Conservation (phyloP, 352 stramenopile genomes). For the Halophytophthora batemanensis region DNA sequence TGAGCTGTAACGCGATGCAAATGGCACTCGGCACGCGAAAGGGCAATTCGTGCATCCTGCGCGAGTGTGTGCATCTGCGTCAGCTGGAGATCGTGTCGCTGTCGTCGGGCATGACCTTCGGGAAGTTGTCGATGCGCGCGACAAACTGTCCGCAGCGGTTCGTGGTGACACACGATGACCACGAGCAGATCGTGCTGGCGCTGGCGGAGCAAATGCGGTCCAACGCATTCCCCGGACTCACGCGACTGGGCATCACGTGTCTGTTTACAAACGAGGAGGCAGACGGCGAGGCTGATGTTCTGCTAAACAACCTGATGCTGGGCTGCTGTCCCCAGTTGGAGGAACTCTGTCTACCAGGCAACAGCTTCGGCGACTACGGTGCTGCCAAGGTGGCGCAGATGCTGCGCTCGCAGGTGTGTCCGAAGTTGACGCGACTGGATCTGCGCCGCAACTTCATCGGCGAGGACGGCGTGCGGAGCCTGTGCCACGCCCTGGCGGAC, state of each 20-base stretch:
- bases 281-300: slow-evolving; percentile 76
- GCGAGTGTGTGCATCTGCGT: slow-evolving; percentile 60
- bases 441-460: slow-evolving; percentile 85
- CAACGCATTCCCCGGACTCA: slow-evolving; percentile 54
- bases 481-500: slow-evolving; percentile 72
- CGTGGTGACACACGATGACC: slow-evolving; percentile 84
- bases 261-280: slow-evolving; percentile 87
- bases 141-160: slow-evolving; percentile 84
- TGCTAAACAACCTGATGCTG: slow-evolving; percentile 78
- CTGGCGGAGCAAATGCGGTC: slow-evolving; percentile 64
- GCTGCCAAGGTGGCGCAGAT: slow-evolving; percentile 80
- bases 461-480: slow-evolving; percentile 65
- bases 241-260: slow-evolving; percentile 67
- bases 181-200: slow-evolving; percentile 80
- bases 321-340: slow-evolving; percentile 74
- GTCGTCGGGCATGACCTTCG: slow-evolving; percentile 78
- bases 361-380: slow-evolving; percentile 85
- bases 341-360: slow-evolving; percentile 77
- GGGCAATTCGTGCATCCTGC: slow-evolving; percentile 39
- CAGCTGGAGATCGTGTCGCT: slow-evolving; percentile 79
- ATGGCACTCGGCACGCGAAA: slow-evolving; percentile 45
- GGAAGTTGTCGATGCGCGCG: slow-evolving; percentile 81
- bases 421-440: slow-evolving; percentile 74
- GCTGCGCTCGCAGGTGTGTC: slow-evolving; percentile 73
- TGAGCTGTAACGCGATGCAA: slow-evolving; percentile 79